A percentile compares a stretch with the other conserved stretches of the same genome.
Evolutionary conservation across 2,329 filamentous ascomycete genomes (phyloP).

Genomic region (Ophiostoma sp.): DNA sequence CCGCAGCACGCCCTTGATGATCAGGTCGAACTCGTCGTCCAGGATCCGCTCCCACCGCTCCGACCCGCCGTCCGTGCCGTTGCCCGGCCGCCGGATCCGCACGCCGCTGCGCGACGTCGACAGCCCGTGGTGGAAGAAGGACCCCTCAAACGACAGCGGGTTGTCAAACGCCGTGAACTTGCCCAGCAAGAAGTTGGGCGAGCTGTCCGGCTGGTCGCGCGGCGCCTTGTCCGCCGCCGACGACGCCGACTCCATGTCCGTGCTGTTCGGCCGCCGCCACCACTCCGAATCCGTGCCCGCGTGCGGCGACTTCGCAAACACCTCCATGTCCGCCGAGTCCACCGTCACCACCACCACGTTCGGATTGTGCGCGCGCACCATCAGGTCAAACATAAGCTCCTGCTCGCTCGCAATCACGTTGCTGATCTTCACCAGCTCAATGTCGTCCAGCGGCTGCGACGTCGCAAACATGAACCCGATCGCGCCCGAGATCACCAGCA

Average conservation of each 20-base stretch:
- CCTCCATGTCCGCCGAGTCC: slow-evolving; percentile 78
- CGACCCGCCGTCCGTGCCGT: slow-evolving; percentile 78
- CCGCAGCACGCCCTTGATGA: slow-evolving; percentile 83
- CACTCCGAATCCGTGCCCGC: slow-evolving; percentile 64
- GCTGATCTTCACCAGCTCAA: slow-evolving; percentile 72
- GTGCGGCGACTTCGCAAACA: slow-evolving; percentile 91
- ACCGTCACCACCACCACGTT: slow-evolving; percentile 87
- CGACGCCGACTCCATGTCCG: slow-evolving; percentile 19
- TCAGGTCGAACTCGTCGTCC: slow-evolving; percentile 86
- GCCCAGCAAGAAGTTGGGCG: slow-evolving; percentile 87
- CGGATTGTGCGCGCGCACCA: slow-evolving; percentile 82
- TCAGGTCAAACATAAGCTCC: slow-evolving; percentile 88
- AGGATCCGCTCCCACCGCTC: slow-evolving; percentile 87
- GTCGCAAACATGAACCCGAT: slow-evolving; percentile 87
- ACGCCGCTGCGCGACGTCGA: slow-evolving; percentile 77
- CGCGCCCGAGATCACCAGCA: slow-evolving; percentile 76
- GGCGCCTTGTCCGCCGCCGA: slow-evolving; percentile 34
- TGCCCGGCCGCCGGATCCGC: slow-evolving; percentile 75
- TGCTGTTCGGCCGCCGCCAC: slow-evolving; percentile 42
- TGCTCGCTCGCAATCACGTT: slow-evolving; percentile 92
- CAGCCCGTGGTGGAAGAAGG: slow-evolving; percentile 69
- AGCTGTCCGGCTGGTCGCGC: slow-evolving; percentile 55
- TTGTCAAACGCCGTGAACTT: slow-evolving; percentile 83
- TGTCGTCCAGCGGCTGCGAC: slow-evolving; percentile 75
- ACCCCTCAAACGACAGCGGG: slow-evolving; percentile 80